Percentiles rank a stretch among this genome's conserved stretches.
phyloP scores from a whole-genome alignment of 768 basidiomycete genomes.

The Chiua virens region DNA sequence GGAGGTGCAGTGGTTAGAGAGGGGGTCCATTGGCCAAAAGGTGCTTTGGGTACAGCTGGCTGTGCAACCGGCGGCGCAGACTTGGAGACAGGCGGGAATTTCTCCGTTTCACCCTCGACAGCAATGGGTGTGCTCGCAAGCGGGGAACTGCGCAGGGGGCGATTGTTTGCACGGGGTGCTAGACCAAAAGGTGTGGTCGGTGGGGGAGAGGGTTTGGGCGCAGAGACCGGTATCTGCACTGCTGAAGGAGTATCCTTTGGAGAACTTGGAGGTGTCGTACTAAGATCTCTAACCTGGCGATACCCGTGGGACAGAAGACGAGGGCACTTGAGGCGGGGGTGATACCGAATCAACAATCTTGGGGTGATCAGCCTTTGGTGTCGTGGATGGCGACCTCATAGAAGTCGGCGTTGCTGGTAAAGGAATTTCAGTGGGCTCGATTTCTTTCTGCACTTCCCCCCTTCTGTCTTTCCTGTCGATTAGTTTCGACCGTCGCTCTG shows the following conservation, averaged over 20 bases:
- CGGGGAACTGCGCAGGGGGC: constrained; percentile 76
- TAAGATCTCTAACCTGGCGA: constrained; percentile 41
- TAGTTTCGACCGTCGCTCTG: constrained; percentile 18
- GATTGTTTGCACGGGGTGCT: constrained; percentile 48
- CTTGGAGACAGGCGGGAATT: constrained; percentile 13
- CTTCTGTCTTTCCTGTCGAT: constrained; percentile 20
- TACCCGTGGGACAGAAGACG: constrained; percentile 19
- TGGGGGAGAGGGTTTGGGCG: constrained; percentile 16
- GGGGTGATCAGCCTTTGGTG: constrained; percentile 55
- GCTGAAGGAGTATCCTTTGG: constrained; percentile 44
- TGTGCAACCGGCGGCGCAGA: constrained; percentile 29
- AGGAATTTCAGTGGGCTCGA: constrained; percentile 24
- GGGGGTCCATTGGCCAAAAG: constrained; percentile 35
- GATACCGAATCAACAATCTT: constrained; percentile 37
- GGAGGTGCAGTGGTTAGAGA: constrained; percentile 39
- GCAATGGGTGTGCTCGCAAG: constrained; percentile 56
- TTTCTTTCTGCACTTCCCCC: constrained; percentile 11
- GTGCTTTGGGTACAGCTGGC: constrained; percentile 41
- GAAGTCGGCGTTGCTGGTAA: constrained; percentile 33
- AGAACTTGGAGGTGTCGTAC: constrained; percentile 67
- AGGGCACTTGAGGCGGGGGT: constrained; percentile 29
- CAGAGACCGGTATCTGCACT: constrained; percentile 15
- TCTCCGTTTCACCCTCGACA: constrained; percentile 38
- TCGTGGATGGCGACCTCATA: constrained; percentile 55
- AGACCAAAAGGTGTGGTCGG: constrained; percentile 41